Evolutionary conservation across 257 asterid genomes (phyloP).

Genomic region (Nicotiana sylvestris): DNA sequence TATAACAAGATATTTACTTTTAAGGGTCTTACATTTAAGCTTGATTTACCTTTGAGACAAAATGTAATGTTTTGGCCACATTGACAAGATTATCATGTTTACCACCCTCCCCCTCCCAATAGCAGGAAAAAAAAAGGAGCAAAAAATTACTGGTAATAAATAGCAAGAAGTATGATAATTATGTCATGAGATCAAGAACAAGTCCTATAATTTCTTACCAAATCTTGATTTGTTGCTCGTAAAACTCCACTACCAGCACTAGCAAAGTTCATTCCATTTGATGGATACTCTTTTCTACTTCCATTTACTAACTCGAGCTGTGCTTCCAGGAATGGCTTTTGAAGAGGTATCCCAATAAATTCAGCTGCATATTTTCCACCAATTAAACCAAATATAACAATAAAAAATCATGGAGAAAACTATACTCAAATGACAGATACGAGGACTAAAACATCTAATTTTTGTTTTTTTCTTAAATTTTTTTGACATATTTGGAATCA

Average conservation of each 20-base stretch:
- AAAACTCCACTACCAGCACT: slow-evolving; percentile 89
- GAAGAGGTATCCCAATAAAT: slow-evolving; percentile 51
- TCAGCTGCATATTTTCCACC: slow-evolving; percentile 37
- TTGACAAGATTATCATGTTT: too few species aligned
- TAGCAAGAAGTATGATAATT: background rate
- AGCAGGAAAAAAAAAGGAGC: too few species aligned
- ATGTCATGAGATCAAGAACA: background rate
- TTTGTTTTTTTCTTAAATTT: background rate
- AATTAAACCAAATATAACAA: background rate
- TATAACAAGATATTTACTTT: background rate
- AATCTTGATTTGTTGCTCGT: slow-evolving; percentile 43
- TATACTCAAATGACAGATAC: background rate
- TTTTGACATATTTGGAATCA: background rate
- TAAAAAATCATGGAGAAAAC: background rate
- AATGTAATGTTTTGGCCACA: too few species aligned
- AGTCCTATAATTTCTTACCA: slow-evolving; percentile 27
- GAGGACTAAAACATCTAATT: background rate
- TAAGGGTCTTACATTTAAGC: too few species aligned
- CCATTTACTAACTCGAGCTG: slow-evolving; percentile 39
- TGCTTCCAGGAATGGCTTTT: slow-evolving; percentile 56
- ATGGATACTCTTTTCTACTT: slow-evolving; percentile 36
- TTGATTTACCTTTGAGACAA: too few species aligned
- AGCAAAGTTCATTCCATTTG: slow-evolving; percentile 75
- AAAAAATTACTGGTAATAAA: background rate
- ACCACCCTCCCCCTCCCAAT: too few species aligned